Evolutionary conservation across 1,139 yeast species (phyloP).

Genomic region (Protomyces lactucae-debilis): DNA sequence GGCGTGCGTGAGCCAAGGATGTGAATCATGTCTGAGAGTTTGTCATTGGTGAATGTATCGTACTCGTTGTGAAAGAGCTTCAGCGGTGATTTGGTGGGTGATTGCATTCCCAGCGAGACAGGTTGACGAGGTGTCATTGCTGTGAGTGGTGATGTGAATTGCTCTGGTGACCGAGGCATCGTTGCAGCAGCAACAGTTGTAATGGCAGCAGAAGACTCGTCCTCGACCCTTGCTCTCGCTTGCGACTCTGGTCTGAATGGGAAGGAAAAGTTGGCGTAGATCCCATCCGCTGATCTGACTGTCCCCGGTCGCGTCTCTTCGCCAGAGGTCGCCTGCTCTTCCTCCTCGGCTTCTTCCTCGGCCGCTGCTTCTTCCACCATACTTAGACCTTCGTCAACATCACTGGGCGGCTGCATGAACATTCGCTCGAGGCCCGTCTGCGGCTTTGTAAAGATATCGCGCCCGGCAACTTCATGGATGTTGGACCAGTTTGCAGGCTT

Average conservation of each 20-base stretch:
- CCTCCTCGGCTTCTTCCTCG: neutral
- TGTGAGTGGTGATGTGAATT: neutral
- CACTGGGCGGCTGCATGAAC: conserved; percentile 3
- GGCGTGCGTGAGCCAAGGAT: conserved; percentile 22
- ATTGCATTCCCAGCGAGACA: neutral
- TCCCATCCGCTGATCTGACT: conserved; percentile 12
- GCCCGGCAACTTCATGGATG: neutral
- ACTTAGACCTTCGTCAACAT: conserved; percentile 2
- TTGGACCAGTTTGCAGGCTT: conserved; percentile 14
- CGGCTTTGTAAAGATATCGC: conserved; percentile 17
- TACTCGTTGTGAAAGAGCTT: conserved; percentile 29
- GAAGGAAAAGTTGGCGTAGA: conserved; percentile 18
- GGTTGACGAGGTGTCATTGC: conserved; percentile 4
- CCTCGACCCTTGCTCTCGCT: neutral
- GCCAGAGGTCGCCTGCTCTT: neutral
- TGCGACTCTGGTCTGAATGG: neutral
- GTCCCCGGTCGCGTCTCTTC: conserved; percentile 1
- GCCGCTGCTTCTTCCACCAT: conserved; percentile 7
- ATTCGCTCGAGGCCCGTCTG: conserved; percentile 8
- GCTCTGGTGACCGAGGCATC: neutral
- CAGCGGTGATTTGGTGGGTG: conserved; percentile 27
- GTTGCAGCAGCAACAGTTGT: neutral
- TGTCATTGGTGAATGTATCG: conserved; percentile 30
- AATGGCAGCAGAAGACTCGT: neutral
- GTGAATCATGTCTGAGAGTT: conserved; percentile 18